phyloP scores from a whole-genome alignment of 495 filamentous ascomycete genomes.

The Halenospora varia region DNA sequence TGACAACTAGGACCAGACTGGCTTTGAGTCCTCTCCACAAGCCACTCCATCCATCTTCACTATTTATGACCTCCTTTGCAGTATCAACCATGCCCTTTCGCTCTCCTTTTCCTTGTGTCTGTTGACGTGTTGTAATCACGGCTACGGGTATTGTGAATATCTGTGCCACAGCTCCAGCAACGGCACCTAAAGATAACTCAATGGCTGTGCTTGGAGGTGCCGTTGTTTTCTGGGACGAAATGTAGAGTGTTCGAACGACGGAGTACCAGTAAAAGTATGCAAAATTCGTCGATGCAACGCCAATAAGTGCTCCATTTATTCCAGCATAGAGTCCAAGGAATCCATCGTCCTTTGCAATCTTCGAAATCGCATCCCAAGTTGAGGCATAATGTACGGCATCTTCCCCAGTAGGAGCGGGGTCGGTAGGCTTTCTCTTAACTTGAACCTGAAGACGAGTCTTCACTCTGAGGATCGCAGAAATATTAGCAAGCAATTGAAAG shows the following conservation, averaged over 20 bases:
- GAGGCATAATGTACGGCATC: conserved; percentile 72
- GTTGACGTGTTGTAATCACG: conserved; percentile 92
- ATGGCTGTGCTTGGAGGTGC: conserved; percentile 73
- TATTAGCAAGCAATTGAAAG: conserved; percentile 6
- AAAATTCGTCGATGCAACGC: conserved; percentile 96
- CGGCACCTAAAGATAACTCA: conserved; percentile 83
- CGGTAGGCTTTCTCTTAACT: conserved; percentile 61
- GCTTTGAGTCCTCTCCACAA: conserved; percentile 96
- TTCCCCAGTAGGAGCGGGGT: conserved; percentile 28
- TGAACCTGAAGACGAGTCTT: conserved; percentile 98
- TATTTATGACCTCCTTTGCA: conserved; percentile 78
- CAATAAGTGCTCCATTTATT: conserved; percentile 78
- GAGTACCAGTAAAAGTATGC: conserved; percentile 99
- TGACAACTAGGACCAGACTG: conserved; percentile 92
- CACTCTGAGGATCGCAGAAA: conserved; percentile 52
- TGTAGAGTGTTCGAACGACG: conserved; percentile 76
- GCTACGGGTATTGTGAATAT: conserved; percentile 95
- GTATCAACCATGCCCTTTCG: conserved; percentile 87
- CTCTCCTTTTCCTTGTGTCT: conserved; percentile 80
- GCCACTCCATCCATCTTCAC: conserved; percentile 85
- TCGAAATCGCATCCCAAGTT: conserved; percentile 80
- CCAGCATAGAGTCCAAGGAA: conserved; percentile 81
- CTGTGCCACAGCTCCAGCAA: conserved; percentile 88
- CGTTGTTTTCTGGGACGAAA: conserved; percentile 58
- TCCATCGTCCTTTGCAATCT: conserved; percentile 82